Conservation (phyloP, 2,329 filamentous ascomycete species). For the Neophaeococcomyces aloes region DNA sequence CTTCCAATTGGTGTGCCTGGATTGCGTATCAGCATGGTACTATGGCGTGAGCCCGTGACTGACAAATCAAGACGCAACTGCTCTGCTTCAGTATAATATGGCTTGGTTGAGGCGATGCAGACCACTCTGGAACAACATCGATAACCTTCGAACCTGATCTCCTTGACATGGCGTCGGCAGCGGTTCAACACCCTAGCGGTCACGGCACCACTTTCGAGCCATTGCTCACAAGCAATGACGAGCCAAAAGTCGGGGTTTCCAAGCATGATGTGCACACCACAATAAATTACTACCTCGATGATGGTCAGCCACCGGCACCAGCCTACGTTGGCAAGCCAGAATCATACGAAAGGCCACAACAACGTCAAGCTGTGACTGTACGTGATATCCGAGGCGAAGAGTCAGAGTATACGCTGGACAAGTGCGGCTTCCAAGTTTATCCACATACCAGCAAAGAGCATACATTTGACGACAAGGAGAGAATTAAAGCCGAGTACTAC, state of each 20-base stretch:
- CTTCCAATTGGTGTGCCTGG: neutral
- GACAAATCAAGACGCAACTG: neutral
- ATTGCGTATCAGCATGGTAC: neutral
- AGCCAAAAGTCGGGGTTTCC: conserved; percentile 8
- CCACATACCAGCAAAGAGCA: conserved; percentile 28
- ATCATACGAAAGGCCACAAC: conserved; percentile 19
- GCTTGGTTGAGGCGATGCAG: neutral
- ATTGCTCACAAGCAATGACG: conserved; percentile 10
- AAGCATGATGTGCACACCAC: conserved; percentile 20
- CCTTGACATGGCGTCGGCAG: conserved; percentile 19
- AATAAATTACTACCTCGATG: conserved; percentile 24
- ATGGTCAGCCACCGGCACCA: conserved; percentile 21
- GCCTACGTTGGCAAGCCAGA: conserved; percentile 23
- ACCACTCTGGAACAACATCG: neutral
- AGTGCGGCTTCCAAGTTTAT: conserved; percentile 31
- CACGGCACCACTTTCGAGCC: conserved; percentile 22
- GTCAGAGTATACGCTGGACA: conserved; percentile 32
- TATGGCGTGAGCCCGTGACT: neutral
- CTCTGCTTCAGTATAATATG: neutral
- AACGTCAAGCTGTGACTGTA: conserved; percentile 23
- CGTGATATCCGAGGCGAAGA: conserved; percentile 39
- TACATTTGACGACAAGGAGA: conserved; percentile 27
- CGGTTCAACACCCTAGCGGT: conserved; percentile 19
- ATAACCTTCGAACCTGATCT: neutral
- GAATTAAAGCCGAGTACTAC: conserved; percentile 28